Evolutionary conservation across 257 asterid genomes (phyloP).

Genomic region (Fraxinus excelsior): DNA sequence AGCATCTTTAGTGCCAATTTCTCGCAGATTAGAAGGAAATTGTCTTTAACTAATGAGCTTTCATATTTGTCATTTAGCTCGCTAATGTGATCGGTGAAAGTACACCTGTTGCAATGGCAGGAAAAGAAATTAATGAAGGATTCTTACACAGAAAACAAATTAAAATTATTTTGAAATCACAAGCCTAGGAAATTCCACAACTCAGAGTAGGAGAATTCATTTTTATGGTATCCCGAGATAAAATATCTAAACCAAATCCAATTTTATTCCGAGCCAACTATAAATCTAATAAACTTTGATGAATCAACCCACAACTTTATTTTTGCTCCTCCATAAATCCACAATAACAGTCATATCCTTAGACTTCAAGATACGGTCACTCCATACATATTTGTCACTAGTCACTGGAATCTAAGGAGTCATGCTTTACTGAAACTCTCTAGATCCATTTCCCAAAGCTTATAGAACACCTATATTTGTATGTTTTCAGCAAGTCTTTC

Average conservation of each 20-base stretch:
- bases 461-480: not conserved
- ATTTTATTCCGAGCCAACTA: not conserved
- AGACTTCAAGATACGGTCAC: not conserved
- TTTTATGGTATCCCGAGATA: not conserved
- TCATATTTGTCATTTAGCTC: constrained; percentile 51
- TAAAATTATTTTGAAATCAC: not conserved
- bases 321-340: not conserved
- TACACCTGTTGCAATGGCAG: constrained; percentile 63
- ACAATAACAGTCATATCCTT: not conserved
- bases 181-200: not conserved
- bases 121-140: constrained; percentile 19
- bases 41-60: constrained; percentile 55
- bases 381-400: not conserved
- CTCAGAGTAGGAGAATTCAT: not conserved
- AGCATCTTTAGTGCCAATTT: constrained; percentile 81
- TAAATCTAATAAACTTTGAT: not conserved
- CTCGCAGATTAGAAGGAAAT: constrained; percentile 72
- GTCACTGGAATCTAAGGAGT: not conserved
- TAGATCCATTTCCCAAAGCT: not conserved
- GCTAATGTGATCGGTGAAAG: constrained; percentile 69
- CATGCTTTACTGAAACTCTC: not conserved
- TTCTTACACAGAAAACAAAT: constrained; percentile 5
- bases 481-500: not conserved
- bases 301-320: not conserved
- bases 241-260: not conserved